Evolutionary conservation across 495 filamentous ascomycete genomes (phyloP), one percentile per base, ranked within the genome.

Genomic region (Aspergillus indologenus): DNA sequence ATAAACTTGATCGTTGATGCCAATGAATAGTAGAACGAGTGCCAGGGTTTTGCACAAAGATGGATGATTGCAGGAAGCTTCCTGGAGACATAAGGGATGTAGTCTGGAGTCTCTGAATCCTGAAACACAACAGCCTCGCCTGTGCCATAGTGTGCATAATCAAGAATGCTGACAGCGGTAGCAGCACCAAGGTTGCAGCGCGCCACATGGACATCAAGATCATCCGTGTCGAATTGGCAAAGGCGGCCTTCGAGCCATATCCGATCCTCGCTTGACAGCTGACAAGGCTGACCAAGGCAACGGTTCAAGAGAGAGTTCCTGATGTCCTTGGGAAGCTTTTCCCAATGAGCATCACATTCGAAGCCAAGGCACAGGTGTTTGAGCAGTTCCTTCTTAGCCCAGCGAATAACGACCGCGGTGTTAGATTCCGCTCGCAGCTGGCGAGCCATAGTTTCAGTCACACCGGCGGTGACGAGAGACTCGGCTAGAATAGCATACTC

Each of bases 1-100:
- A 80, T 62, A 64, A 85, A 85, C 57, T 86, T 86, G 68, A 79
- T 64, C 8, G 65, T 61, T 6, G 65, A 63, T 6, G 76, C 76
- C 7, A 81, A 49, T 17, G 54, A 64, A 60, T 81, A 78, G 57
- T 79, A 78, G 1, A 72, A 12, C 1, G 64, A 74, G 58, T 65
- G 67, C 22, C 71, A 60, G 1, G 71, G 64, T 14, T 63, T 63
- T 49, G 66, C 52, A n/a, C 75, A 22, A 14, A 75, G n/a, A 17
- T 68, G 67, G 12, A 71, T 42, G 12, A 59, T 48, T 2, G 61
- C 24, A 1, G 73, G 66, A 24, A 68, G 53, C 31, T 63, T 65
- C 18, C 61, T 69, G 6, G 71, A 68, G 6, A 74, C 51, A 49
- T 75, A 69, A 0, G 71, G 62, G 29, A 76, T 75, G 49, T 72